Base-by-base conservation (phyloP, 2,329 filamentous ascomycete species). In the Xylariaceae sp. region DNA sequence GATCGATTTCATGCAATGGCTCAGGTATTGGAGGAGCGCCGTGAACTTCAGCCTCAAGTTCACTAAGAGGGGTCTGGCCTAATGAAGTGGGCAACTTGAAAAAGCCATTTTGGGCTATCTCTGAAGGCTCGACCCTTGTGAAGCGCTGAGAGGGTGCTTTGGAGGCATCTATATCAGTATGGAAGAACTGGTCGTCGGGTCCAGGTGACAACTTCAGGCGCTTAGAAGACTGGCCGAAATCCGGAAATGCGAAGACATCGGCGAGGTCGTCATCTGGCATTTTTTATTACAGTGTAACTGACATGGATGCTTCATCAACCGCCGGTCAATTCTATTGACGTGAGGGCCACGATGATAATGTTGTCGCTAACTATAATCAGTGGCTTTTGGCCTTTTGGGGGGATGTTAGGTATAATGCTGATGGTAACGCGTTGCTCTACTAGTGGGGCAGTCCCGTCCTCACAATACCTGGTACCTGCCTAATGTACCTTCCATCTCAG, bases 211-310 rank as follows among this genome's bases (percentile, higher is more conserved):
- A 47, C 7, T 69, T 61, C 29, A 76, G 62, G 61, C 74, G 73
- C 50, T 64, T 69, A 2, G 81, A 79, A 19, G 71, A 64, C 41
- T 67, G 68, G 73, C 75, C 79, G 46, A 85, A 73, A 55, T 82
- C 71, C 30, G 79, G 78, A 34, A 81, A 78, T 30, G 75, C 73
- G 56, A 87, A 87, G 24, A 82, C 72, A 55, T 83, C 64, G 36
- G 74, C 68, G 40, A 64, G 56, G 31, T 72, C 66, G 45, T 70
- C 62, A 39, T 71, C 60, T 45, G 62, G 59, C 65, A 69, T 72
- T 16, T 47, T 50, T 19, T 42, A 12, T 37, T 26, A 26, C 11
- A 11, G 11, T 6, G 22, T 26, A 26, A 6, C 22, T 11, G 11
- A 26, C 22, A 11, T 6, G 22, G 11, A 26, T 26, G 22, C 22